A percentile compares a stretch with the other conserved stretches of the same genome.
phyloP scores from a whole-genome alignment of 192 early-diverging fungal genomes.

The Oehlia diaphana region DNA sequence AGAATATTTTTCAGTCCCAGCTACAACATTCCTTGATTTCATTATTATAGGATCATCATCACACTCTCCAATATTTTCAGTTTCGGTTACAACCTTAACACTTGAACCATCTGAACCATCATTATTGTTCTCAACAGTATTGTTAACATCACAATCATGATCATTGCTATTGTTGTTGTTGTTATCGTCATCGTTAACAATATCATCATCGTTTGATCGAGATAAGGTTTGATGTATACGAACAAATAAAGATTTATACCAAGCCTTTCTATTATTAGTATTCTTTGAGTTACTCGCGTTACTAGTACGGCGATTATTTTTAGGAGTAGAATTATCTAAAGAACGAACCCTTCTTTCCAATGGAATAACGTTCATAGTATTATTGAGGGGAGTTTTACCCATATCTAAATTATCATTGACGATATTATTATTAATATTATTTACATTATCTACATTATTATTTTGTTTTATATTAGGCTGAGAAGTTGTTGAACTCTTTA shows the following conservation, averaged over 20 bases:
- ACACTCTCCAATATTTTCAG: neutral
- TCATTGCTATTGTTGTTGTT: neutral
- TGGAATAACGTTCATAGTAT: neutral
- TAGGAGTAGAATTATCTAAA: neutral
- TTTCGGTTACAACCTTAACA: too few species aligned
- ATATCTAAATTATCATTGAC: neutral
- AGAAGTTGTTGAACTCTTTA: neutral
- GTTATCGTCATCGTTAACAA: neutral
- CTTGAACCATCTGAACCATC: neutral
- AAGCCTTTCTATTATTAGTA: neutral
- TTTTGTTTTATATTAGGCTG: neutral
- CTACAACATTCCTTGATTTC: neutral
- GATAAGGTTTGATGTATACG: neutral
- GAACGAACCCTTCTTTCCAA: neutral
- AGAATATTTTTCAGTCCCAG: too few species aligned
- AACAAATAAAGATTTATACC: neutral
- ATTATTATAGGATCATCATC: neutral
- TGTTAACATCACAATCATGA: too few species aligned
- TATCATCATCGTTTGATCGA: neutral
- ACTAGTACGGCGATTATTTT: neutral
- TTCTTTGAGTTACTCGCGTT: neutral
- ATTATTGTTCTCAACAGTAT: neutral
- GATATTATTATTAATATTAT: neutral
- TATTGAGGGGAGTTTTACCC: neutral
- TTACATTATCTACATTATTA: neutral